Evolutionary conservation across 1,284 basidiomycete genomes (phyloP), one percentile per base, ranked within the genome.

Genomic region (Cryptococcus deneoformans): DNA sequence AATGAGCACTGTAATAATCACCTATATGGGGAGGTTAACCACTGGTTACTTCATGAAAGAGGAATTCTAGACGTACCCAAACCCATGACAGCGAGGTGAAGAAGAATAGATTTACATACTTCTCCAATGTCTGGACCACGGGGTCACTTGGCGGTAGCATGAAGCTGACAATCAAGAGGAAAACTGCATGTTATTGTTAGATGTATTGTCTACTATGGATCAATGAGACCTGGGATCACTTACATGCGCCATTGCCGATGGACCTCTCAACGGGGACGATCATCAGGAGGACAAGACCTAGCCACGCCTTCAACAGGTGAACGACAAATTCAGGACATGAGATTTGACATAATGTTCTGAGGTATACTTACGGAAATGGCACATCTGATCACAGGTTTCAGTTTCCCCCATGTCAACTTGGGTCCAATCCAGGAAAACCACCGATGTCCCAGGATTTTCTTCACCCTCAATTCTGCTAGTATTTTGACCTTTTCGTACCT

Each of bases 171-270:
- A 77, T 63, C 5, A 77, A 63, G 1, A 67, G 58, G 39, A 77
- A 70, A 65, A 75, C 72, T 74, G 36, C 51, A 45, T 55, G 46
- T 8, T 9, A 24, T 9, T 43, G 6, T 38, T 42, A 24, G 45
- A 34, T 9, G 2, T 3, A 43, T 7, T 14, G 36, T 42, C 11
- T 37, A 12, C 12, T 36, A 11, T 24, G 24, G n/a, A 36, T 35
- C 5, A n/a, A 37, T 8, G 44, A 36, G 8, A 14, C 6, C 16
- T 16, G n/a, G 5, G 20, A 38, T 14, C n/a, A 57, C 70, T 63
- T 43, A 74, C 72, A 77, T 14, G 72, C 72, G 4, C 75, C 75
- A 46, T 69, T 56, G 16, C 77, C 77, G 9, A 77, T 49, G 1
- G 62, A 61, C 16, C 52, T 37, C 34, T 76, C 70, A 6, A 64